Conservation (phyloP, 2,329 filamentous ascomycete species). For the Alternaria brassicae region DNA sequence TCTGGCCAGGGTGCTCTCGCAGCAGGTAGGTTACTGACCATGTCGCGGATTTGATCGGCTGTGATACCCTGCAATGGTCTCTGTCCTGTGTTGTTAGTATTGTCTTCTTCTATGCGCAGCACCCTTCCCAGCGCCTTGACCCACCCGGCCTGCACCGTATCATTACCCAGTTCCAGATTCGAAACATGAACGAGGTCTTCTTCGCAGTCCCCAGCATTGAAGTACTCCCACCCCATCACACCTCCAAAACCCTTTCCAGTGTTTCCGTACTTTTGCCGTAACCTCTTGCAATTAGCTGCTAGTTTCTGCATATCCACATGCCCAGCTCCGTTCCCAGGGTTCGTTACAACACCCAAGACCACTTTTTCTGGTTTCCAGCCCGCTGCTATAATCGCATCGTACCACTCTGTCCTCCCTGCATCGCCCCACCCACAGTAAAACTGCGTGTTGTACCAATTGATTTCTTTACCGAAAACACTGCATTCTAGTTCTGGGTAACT, state of each 20-base stretch:
- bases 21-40: constrained; percentile 43
- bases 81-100: constrained; percentile 11
- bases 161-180: constrained; percentile 29
- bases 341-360: constrained; percentile 82
- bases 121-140: constrained; percentile 68
- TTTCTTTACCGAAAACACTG: constrained; percentile 53
- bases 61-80: constrained; percentile 34
- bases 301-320: constrained; percentile 65
- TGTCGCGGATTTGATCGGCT: constrained; percentile 42
- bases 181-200: constrained; percentile 39
- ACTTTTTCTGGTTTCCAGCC: constrained; percentile 78
- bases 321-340: constrained; percentile 73
- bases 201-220: constrained; percentile 66
- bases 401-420: constrained; percentile 60
- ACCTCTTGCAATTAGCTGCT: constrained; percentile 62
- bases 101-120: constrained; percentile 41
- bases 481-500: constrained; percentile 76
- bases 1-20: constrained; percentile 50
- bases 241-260: constrained; percentile 70
- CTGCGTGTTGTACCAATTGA: constrained; percentile 88
- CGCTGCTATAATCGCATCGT: constrained; percentile 61
- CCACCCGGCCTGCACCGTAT: constrained; percentile 61
- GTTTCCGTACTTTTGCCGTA: constrained; percentile 65
- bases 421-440: constrained; percentile 93
- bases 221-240: constrained; percentile 96